Conservation (phyloP, 2,329 filamentous ascomycete genomes). For the Escovopsis sp. region DNA sequence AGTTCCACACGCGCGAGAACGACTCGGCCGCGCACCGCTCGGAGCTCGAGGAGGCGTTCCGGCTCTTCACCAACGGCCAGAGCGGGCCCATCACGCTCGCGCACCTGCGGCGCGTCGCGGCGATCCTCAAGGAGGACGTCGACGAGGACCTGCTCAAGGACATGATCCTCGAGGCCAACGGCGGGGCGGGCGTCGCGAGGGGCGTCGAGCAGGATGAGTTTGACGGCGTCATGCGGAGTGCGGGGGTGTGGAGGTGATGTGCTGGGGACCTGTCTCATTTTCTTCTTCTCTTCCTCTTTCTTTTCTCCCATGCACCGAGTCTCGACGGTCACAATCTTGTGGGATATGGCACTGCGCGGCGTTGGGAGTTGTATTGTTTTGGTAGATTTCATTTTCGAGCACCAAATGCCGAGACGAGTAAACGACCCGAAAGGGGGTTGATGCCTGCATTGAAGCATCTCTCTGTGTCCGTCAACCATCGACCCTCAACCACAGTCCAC, state of each 20-base stretch:
- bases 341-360: slow-evolving; percentile 1
- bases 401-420: no score
- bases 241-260: slow-evolving; percentile 62
- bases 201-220: slow-evolving; percentile 72
- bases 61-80: slow-evolving; percentile 53
- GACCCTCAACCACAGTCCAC: no score
- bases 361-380: not conserved
- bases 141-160: slow-evolving; percentile 72
- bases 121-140: slow-evolving; percentile 69
- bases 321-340: not conserved
- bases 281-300: not conserved
- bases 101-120: slow-evolving; percentile 66
- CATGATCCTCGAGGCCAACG: slow-evolving; percentile 93
- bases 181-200: slow-evolving; percentile 52
- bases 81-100: slow-evolving; percentile 56
- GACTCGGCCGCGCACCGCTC: slow-evolving; percentile 37
- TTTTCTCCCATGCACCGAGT: not conserved
- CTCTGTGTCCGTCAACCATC: no score
- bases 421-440: no score
- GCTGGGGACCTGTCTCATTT: not conserved
- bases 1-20: slow-evolving; percentile 50
- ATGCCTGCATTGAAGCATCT: no score
- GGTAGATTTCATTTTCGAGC: no score
- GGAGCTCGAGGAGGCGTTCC: slow-evolving; percentile 72
- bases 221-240: slow-evolving; percentile 69